Conservation (phyloP, 306 rosid species). For the Pterocarpus santalinus region DNA sequence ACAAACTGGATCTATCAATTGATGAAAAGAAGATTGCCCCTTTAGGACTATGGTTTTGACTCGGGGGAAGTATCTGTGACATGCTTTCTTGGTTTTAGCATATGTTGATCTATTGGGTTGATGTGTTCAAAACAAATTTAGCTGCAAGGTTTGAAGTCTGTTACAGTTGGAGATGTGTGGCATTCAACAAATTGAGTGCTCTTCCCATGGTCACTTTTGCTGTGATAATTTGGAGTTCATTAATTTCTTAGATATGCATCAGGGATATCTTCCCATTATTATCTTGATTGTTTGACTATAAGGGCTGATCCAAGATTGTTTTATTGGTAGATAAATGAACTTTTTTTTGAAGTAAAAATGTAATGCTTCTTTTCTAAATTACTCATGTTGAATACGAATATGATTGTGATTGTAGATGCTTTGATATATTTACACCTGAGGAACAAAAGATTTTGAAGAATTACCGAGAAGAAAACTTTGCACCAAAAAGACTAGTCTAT, state of each 20-base stretch:
- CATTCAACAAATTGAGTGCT: conserved; percentile 8
- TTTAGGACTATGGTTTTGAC: not conserved
- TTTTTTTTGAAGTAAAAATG: not conserved
- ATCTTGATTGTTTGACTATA: not conserved
- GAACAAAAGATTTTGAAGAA: conserved; percentile 82
- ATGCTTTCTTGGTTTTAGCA: not conserved
- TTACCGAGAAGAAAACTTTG: conserved; percentile 88
- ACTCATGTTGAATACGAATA: conserved; percentile 36
- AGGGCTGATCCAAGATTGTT: conserved; percentile 15
- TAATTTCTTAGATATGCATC: conserved; percentile 1
- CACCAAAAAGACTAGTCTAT: conserved; percentile 80
- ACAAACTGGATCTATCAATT: not conserved
- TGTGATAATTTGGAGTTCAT: not conserved
- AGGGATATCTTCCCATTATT: conserved; percentile 20
- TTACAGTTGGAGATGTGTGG: not conserved
- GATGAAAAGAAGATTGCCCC: not conserved
- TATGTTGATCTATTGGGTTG: conserved; percentile 15
- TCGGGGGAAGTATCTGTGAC: not conserved
- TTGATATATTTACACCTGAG: conserved; percentile 76
- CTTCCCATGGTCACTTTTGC: conserved; percentile 8
- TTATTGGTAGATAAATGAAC: conserved; percentile 25
- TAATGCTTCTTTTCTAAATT: conserved; percentile 23
- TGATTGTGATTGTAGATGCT: conserved; percentile 69
- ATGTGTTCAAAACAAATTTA: not conserved
- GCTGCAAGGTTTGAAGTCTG: conserved; percentile 27